phyloP scores from a whole-genome alignment of 75 land plant species.

The Pinus tabuliformis region DNA sequence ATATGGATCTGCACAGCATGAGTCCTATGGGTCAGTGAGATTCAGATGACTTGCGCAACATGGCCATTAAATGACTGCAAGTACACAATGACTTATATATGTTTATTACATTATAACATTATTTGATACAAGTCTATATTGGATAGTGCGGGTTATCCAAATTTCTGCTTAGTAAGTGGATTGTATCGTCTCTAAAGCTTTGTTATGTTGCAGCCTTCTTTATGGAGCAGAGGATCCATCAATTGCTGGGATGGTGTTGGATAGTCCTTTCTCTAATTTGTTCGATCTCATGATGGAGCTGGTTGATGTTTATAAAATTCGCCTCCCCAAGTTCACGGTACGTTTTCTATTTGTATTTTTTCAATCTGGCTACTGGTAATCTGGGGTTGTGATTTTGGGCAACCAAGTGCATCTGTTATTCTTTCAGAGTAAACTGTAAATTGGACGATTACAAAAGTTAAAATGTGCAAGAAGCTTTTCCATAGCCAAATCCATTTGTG shows the following conservation, averaged over 20 bases:
- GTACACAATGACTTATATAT: too few species aligned
- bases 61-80: too few species aligned
- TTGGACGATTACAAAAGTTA: background rate
- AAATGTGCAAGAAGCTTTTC: too few species aligned
- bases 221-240: constrained; percentile 99
- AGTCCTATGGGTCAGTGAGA: too few species aligned
- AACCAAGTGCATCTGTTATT: background rate
- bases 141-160: too few species aligned
- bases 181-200: background rate
- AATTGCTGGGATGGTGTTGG: constrained; percentile 94
- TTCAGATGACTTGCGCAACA: too few species aligned
- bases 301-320: constrained; percentile 91
- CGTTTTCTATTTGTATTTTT: constrained; percentile 1
- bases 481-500: background rate
- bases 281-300: constrained; percentile 97
- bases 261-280: constrained; percentile 94
- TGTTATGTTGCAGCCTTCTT: constrained; percentile 63
- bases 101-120: too few species aligned
- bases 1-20: too few species aligned
- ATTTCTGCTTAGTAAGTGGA: background rate
- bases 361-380: background rate
- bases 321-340: constrained; percentile 99
- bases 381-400: background rate
- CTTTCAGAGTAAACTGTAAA: background rate
- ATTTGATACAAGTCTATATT: too few species aligned